A percentile compares a stretch with the other conserved stretches of the same genome.
Conservation (phyloP, 176 grass and related monocot species). For the Rhynchospora breviuscula region DNA sequence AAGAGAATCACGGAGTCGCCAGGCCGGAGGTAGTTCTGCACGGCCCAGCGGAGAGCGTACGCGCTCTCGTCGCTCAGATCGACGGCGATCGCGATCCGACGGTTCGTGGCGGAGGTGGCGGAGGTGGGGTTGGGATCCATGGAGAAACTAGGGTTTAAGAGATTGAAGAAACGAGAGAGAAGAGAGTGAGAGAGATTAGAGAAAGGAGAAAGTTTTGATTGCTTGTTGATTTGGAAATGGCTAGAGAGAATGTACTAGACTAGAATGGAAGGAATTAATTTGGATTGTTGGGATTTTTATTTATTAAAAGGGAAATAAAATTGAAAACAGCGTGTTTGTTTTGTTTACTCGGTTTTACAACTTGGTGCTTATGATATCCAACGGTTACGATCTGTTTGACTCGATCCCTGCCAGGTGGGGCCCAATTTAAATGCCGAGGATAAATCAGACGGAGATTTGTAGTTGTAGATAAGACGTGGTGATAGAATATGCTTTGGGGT, state of each 20-base stretch:
- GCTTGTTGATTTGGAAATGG: neutral
- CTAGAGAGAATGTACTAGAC: neutral
- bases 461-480: neutral
- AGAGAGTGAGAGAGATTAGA: neutral
- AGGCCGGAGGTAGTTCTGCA: constrained; percentile 91
- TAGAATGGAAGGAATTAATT: neutral
- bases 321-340: neutral
- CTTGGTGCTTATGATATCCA: too few species aligned
- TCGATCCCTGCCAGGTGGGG: neutral
- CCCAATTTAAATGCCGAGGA: neutral
- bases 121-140: constrained; percentile 35
- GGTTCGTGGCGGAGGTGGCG: constrained; percentile 37
- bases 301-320: neutral
- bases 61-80: constrained; percentile 95
- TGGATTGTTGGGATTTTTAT: neutral
- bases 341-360: neutral
- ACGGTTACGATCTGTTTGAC: neutral
- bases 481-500: too few species aligned
- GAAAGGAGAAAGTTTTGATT: neutral
- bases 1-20: constrained; percentile 84
- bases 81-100: constrained; percentile 79
- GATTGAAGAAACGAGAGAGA: neutral
- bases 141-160: neutral
- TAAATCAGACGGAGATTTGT: neutral
- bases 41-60: constrained; percentile 81